Evolutionary conservation across 768 basidiomycete species (phyloP), one percentile per base, ranked within the genome.

Genomic region (Leucocoprinus leucothites): DNA sequence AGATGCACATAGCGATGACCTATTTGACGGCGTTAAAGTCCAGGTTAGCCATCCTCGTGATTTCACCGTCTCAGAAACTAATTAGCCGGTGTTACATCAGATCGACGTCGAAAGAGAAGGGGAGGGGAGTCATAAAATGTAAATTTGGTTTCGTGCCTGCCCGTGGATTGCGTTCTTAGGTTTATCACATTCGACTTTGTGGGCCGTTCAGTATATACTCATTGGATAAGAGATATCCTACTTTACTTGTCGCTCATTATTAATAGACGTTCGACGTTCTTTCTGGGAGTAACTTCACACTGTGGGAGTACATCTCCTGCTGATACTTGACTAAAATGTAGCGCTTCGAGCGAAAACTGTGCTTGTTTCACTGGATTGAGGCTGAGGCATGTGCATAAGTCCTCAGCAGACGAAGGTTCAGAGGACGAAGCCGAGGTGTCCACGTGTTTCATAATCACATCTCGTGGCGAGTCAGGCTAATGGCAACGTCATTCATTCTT

Each of bases 11-110:
- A 50, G 35, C 19, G 46, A 54, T 28, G 54, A 52, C 8, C 18
- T 52, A 16, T 58, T 41, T 34, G 53, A 60, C 24, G 59, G 59
- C 13, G 59, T 60, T 6, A 60, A 60, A 35, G 59, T 60, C 14
- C 56, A 60, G 52, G 59, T 60, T 43, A 7, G 52, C 18, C 8
- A 3, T 25, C 19, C 48, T 31, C 11, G 31, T 14, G 13, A 19
- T 11, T 36, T 9, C 31, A 14, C 38, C 7, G 22, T 19, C 16
- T 9, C 38, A 14, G 13, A 9, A 43, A 48, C 9, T 25, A 25
- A 9, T 28, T n/a, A 16, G 8, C 38, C n/a, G 18, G 14, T 43
- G n/a, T 22, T 18, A n/a, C n/a, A n/a, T 16, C 28, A 53, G 57
- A 58, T 58, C 35, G 51, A 58, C 24, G 51, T 58, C 25, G 57